Base-by-base conservation (phyloP, 1,139 yeast species). In the Blastobotrys illinoisensis region DNA sequence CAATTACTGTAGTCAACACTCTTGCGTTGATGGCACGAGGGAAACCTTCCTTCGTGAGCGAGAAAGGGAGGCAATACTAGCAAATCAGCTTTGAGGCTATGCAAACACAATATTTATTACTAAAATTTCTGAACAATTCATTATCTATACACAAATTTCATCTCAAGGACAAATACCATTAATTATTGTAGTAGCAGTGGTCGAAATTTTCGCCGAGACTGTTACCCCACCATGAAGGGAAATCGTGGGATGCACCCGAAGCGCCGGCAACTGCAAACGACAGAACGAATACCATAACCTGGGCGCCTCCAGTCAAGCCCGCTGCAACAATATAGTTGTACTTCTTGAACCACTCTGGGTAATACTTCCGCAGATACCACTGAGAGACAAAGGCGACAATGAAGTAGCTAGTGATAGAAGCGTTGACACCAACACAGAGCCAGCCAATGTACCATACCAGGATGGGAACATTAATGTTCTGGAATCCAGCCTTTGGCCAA, bases 291-390 rank as follows among this genome's bases (percentile, higher is more conserved):
- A 62, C 63, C 59, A 58, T 55, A 14, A 61, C 61, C 50, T 60
- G 63, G 21, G 60, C 55, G 5, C 81, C 81, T 9, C 80, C 81
- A 9, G 79, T 73, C 24, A 78, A 64, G 1, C 77, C 81, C 60
- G 77, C 74, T 28, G 79, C 75, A 48, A 78, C 67, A 14, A 78
- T 72, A 59, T 78, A 78, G 60, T 77, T 78, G 63, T 78, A 78
- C 57, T 75, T 75, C 57, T 75, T 54, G 63, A 62, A 62, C 26
- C 53, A 47, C 16, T 51, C 50, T 36, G 65, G 64, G 47, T 59
- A 49, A 51, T 62, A 58, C 36, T 49, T 55, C 52, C 62, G 55
- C 44, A 62, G 60, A 49, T 58, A 60, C 60, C 65, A 65, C 50
- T 67, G 71, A 26, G 68, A 64, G 20, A 58, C 46, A 50, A 66